A percentile compares a stretch with the other conserved stretches of the same genome.
Evolutionary conservation across 2,329 filamentous ascomycete genomes (phyloP).

Genomic region (Biscogniauxia marginata): DNA sequence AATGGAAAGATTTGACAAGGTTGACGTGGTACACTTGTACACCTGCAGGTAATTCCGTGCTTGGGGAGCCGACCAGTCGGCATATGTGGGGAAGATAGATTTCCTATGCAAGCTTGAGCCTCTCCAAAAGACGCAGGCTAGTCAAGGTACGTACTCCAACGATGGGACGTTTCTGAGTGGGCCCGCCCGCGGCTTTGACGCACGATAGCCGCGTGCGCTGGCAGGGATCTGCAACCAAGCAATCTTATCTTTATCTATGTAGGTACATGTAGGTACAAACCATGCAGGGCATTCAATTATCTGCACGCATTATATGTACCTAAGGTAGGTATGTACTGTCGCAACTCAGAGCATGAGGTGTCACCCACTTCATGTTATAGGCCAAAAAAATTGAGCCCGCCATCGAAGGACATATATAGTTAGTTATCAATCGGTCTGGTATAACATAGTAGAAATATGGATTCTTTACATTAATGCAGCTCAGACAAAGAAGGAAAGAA

Average conservation of each 20-base stretch:
- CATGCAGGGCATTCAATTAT: neutral
- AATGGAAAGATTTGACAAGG: neutral
- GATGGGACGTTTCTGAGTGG: neutral
- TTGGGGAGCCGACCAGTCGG: slow-evolving; percentile 3
- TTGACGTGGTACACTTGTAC: neutral
- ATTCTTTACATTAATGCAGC: no score
- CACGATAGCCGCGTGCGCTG: slow-evolving; percentile 1
- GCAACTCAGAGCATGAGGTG: no score
- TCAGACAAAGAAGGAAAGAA: neutral
- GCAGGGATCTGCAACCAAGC: neutral
- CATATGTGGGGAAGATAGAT: slow-evolving; percentile 18
- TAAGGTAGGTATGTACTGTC: no score
- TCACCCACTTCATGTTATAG: neutral
- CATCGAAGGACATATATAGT: neutral
- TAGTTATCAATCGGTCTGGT: neutral
- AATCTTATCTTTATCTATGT: neutral
- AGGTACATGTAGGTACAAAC: neutral
- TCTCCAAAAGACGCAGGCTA: slow-evolving; percentile 15
- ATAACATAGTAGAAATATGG: no score
- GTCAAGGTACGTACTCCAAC: slow-evolving; percentile 1
- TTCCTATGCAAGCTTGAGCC: slow-evolving; percentile 19
- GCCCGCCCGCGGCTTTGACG: neutral
- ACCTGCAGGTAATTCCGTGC: neutral
- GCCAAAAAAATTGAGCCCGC: neutral
- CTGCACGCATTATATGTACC: no score